phyloP scores from a whole-genome alignment of 495 filamentous ascomycete species.

The Ascobolus immersus region DNA sequence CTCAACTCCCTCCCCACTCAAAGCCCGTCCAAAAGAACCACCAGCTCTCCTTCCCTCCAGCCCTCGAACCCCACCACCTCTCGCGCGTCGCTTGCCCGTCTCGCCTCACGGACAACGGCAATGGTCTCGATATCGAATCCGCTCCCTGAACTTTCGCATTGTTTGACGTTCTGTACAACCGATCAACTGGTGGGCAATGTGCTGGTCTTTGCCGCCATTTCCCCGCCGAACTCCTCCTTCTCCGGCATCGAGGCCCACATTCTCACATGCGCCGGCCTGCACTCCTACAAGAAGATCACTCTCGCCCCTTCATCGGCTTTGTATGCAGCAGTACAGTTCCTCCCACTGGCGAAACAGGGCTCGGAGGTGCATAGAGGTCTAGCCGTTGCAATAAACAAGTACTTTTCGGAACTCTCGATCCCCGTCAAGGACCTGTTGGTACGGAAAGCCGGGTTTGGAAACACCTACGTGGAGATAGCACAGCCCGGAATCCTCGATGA shows the following conservation, averaged over 20 bases:
- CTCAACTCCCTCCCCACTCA: background rate
- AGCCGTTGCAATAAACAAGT: constrained; percentile 76
- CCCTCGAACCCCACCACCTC: background rate
- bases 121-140: background rate
- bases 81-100: background rate
- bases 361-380: constrained; percentile 72
- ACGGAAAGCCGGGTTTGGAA: constrained; percentile 13
- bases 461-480: constrained; percentile 7
- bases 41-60: background rate
- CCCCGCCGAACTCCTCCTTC: background rate
- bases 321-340: constrained; percentile 68
- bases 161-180: background rate
- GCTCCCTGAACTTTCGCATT: background rate
- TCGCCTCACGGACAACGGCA: background rate
- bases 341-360: constrained; percentile 83
- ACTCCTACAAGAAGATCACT: constrained; percentile 67
- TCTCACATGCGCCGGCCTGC: constrained; percentile 64
- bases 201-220: background rate
- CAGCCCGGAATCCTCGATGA: constrained; percentile 41
- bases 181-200: background rate
- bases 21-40: background rate
- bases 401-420: constrained; percentile 67
- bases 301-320: constrained; percentile 86
- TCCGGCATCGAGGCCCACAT: constrained; percentile 83
- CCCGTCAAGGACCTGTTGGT: constrained; percentile 33